phyloP scores from a whole-genome alignment of 352 stramenopile species.

The Pythium plurisporium region DNA sequence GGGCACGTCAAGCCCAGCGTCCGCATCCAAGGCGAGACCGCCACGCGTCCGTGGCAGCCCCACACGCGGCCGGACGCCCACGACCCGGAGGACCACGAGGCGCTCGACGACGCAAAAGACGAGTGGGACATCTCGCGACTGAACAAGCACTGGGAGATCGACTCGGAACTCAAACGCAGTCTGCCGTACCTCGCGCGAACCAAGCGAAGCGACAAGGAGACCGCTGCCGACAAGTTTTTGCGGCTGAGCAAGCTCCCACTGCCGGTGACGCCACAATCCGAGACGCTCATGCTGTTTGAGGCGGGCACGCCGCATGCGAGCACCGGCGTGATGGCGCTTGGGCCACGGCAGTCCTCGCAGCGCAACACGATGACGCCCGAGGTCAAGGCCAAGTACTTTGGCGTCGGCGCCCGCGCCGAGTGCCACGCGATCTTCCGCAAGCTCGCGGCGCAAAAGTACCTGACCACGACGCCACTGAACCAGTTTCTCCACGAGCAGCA shows the following conservation, averaged over 20 bases:
- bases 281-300: conserved; percentile 32
- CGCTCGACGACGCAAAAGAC: neutral
- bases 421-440: conserved; percentile 67
- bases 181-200: conserved; percentile 52
- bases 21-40: no score
- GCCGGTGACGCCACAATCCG: conserved; percentile 21
- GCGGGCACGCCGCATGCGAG: conserved; percentile 21
- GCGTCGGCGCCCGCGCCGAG: conserved; percentile 36
- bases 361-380: conserved; percentile 42
- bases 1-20: no score
- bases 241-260: conserved; percentile 54
- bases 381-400: conserved; percentile 68
- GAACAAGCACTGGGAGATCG: conserved; percentile 75
- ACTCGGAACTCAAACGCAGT: conserved; percentile 46
- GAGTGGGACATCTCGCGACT: conserved; percentile 68
- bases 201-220: conserved; percentile 45
- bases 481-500: conserved; percentile 47
- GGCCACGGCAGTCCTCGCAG: conserved; percentile 22
- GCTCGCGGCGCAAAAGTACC: conserved; percentile 59
- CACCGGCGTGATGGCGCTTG: neutral
- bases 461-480: conserved; percentile 42
- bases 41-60: conserved; percentile 1
- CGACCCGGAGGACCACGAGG: neutral
- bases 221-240: conserved; percentile 55
- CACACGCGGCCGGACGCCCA: no score